Evolutionary conservation across 331 rosid species (phyloP).

Genomic region (Quercus phellos): DNA sequence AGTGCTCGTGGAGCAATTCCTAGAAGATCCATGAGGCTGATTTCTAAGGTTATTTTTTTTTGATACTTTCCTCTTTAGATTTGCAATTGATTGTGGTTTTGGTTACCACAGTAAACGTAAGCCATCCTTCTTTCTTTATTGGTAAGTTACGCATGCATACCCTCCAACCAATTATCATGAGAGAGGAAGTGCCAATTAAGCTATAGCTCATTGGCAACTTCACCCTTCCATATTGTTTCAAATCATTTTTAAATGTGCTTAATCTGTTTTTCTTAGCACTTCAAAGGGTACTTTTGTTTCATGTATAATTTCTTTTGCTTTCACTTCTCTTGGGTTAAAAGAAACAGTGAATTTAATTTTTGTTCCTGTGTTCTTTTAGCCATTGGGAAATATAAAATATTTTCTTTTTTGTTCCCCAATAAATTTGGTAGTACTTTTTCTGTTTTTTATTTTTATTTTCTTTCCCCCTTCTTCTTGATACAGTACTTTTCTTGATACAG

Average conservation of each 20-base stretch:
- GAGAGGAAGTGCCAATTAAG: too few relatives aligned
- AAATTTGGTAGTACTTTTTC: background rate
- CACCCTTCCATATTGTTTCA: too few relatives aligned
- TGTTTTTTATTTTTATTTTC: background rate
- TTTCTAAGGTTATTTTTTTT: constrained; percentile 41
- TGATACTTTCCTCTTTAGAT: constrained; percentile 6
- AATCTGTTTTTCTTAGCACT: too few relatives aligned
- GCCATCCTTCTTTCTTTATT: too few relatives aligned
- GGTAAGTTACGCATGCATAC: too few relatives aligned
- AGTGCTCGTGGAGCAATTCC: constrained; percentile 27
- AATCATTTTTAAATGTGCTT: background rate
- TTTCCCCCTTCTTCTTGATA: background rate
- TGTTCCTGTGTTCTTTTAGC: background rate
- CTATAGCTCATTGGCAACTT: too few relatives aligned
- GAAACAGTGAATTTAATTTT: background rate
- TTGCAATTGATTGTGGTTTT: background rate
- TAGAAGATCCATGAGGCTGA: constrained; percentile 66
- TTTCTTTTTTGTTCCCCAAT: background rate
- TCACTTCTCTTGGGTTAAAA: background rate
- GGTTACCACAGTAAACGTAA: constrained; percentile 1
- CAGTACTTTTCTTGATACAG: too few relatives aligned
- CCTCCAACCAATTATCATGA: too few relatives aligned
- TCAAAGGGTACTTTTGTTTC: background rate
- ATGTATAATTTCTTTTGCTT: background rate
- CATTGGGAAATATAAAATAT: background rate